Base-by-base conservation (phyloP, 2,329 filamentous ascomycete genomes). In the Cytospora chrysosperma region DNA sequence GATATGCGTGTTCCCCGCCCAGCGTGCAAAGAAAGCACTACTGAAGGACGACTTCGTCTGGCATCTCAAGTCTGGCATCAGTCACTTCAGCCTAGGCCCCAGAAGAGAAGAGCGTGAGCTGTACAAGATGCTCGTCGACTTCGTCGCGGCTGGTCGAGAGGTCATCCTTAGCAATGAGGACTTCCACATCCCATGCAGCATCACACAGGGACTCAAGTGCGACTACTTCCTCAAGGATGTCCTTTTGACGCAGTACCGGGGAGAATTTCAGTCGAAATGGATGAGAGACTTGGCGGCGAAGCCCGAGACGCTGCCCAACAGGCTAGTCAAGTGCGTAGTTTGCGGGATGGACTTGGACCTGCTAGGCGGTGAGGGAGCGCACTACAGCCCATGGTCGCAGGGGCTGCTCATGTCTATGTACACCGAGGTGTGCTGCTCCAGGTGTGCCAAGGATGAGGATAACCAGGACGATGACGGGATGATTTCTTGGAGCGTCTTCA, bases 61-160 rank as follows among this genome's bases (percentile, higher is more conserved):
- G 21, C 47, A 2, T 53, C 49, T 1, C 30, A 34, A 8, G 30
- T 15, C 4, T 4, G 59, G 59, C 0, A 34, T 65, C n/a, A 17
- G 6, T 15, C 2, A 40, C 0, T 55, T 27, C 1, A 43, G 51
- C n/a, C 8, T 19, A 2, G 2, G n/a, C n/a, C 26, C 8, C 26
- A n/a, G 8, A 13, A 6, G 27, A n/a, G 28, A 49, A 12, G 52
- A 52, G 28, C 56, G 24, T 17, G 13, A 55, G 2, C 50, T 27
- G 2, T 43, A 10, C 2, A 12, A 15, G n/a, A 62, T 65, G 55
- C 55, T 65, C 13, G 19, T 61, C 12, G 63, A 65, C 55, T 65
- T 65, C 15, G 37, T 56, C 40, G 47, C 62, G 7, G 63, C 43
- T 0, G 55, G 49, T 2, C 32, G 53, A 7, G 59, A 62, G 0